A percentile compares a stretch with the other conserved stretches of the same genome.
These are phyloP conservation scores for Diaporthe vaccinii DNA, from an alignment of 2,329 filamentous ascomycete species.

Conservation along the genomic window DNA sequence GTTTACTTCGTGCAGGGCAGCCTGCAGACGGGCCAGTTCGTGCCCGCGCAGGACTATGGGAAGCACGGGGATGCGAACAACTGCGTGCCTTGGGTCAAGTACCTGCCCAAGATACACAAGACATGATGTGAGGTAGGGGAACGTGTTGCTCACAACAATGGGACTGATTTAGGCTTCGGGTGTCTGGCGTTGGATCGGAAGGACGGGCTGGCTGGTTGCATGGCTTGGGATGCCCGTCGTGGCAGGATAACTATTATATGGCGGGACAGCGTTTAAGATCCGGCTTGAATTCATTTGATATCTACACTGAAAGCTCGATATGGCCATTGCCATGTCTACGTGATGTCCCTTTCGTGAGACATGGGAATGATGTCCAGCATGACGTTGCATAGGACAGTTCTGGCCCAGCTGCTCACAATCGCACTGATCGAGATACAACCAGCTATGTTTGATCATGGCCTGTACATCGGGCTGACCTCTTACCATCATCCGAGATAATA, in stretches of 20 bases:
- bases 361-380: too few species aligned
- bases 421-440: background rate
- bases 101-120: conserved; percentile 54
- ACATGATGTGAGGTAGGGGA: conserved; percentile 28
- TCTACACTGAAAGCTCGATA: background rate
- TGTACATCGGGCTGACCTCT: background rate
- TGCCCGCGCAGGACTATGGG: conserved; percentile 55
- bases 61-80: conserved; percentile 56
- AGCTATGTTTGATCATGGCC: too few species aligned
- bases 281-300: background rate
- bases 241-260: background rate
- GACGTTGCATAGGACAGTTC: too few species aligned
- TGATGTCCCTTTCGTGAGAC: background rate
- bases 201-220: background rate
- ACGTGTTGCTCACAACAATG: background rate
- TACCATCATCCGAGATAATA: background rate
- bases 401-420: background rate
- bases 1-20: conserved; percentile 66
- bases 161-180: background rate
- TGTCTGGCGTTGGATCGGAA: conserved; percentile 4
- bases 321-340: too few species aligned
- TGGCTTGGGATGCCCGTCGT: background rate
- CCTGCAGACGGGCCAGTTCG: conserved; percentile 63
- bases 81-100: conserved; percentile 55
- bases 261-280: background rate